A percentile compares a stretch with the other conserved stretches of the same genome.
Conservation (phyloP, 139 green algal species). For the Volvox reticuliferus region DNA sequence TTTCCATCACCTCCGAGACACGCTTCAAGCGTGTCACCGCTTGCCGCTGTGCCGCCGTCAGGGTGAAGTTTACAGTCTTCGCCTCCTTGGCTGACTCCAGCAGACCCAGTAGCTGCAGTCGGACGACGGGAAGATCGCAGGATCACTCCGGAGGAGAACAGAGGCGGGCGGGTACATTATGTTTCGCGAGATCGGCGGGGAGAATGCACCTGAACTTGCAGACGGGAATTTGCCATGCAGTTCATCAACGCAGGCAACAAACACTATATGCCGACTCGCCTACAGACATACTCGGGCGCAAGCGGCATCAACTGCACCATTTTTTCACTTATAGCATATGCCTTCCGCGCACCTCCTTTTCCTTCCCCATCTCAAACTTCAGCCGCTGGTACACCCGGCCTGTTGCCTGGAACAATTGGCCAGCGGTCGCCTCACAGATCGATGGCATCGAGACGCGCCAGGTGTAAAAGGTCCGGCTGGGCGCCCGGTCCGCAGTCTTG, state of each 20-base stretch:
- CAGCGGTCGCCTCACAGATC: constrained; percentile 51
- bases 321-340: too few species aligned
- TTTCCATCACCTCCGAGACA: constrained; percentile 71
- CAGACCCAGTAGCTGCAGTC: constrained; percentile 68
- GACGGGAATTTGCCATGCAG: too few species aligned
- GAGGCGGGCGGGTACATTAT: too few species aligned
- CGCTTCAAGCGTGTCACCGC: constrained; percentile 48
- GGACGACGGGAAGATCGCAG: too few species aligned
- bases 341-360: constrained; percentile 64
- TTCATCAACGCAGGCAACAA: too few species aligned
- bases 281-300: too few species aligned
- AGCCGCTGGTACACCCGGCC: constrained; percentile 79
- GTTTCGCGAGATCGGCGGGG: too few species aligned
- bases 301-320: too few species aligned
- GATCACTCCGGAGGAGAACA: too few species aligned
- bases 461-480: constrained; percentile 88
- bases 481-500: constrained; percentile 80
- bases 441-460: constrained; percentile 69
- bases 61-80: constrained; percentile 52
- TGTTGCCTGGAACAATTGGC: constrained; percentile 72
- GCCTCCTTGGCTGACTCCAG: constrained; percentile 54
- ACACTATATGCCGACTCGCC: too few species aligned
- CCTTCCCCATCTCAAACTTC: constrained; percentile 70
- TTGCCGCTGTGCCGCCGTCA: constrained; percentile 63
- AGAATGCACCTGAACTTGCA: too few species aligned